Base-by-base conservation (phyloP, 352 stramenopile genomes). In the Lagenidium giganteum region DNA sequence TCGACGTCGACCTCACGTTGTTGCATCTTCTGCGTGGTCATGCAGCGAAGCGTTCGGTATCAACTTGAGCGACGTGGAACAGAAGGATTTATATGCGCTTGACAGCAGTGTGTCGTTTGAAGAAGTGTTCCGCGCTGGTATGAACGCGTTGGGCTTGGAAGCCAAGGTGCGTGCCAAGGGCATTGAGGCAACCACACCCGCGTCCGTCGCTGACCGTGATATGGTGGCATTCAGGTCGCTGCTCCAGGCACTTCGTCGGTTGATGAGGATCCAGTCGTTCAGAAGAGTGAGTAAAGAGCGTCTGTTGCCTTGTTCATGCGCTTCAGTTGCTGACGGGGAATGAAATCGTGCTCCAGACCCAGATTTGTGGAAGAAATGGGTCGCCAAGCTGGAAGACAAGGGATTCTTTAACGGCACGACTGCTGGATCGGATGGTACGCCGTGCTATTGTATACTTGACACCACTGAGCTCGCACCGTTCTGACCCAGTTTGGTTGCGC, bases 291-390 rank as follows among this genome's bases (percentile, higher is more conserved):
- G 58, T 40, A 1, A 14, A 16, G 8, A 12, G n/a, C 16, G 32
- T 11, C 23, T 44, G 12, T 17, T 30, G 6, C 5, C 18, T 21
- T 36, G 12, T 42, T 54, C 35, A 32, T 22, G 20, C 33, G 20
- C 14, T 23, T 13, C 20, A 37, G 18, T n/a, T n/a, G n/a, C n/a
- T n/a, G n/a, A n/a, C n/a, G n/a, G n/a, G n/a, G n/a, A n/a, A n/a
- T n/a, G n/a, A n/a, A n/a, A n/a, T n/a, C n/a, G n/a, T n/a, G n/a
- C n/a, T 43, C 16, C 40, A 93, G 80, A 93, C 50, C 81, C 78
- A 6, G 78, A 83, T 39, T 44, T 93, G 53, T 93, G 81, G 81
- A 85, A 84, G 54, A 93, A 93, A 54, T 93, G 81, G 81, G 61
- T 91, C 16, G 67, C 70, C 21, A 93, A 93, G 54, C 63, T 93